Conservation (phyloP, 2,329 filamentous ascomycete genomes). For the Epichloe sylvatica region DNA sequence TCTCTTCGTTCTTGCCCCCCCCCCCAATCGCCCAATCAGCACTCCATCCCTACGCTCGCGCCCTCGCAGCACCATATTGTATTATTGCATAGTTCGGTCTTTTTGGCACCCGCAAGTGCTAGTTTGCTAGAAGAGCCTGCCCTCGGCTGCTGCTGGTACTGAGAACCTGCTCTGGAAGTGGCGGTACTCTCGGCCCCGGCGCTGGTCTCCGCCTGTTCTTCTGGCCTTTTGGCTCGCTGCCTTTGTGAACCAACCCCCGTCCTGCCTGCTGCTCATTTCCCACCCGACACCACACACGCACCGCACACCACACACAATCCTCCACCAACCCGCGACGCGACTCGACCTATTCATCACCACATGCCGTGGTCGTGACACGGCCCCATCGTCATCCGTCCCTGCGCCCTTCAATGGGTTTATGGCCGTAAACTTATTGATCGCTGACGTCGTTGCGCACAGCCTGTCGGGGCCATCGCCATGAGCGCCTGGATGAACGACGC, state of each 20-base stretch:
- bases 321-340: conserved; percentile 30
- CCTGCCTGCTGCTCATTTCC: conserved; percentile 15
- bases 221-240: neutral
- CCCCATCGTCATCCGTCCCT: conserved; percentile 28
- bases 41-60: neutral
- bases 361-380: conserved; percentile 30
- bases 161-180: neutral
- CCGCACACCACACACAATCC: conserved; percentile 15
- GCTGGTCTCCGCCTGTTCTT: conserved; percentile 2
- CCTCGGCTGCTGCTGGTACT: neutral
- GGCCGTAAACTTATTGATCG: conserved; percentile 25
- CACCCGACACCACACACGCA: conserved; percentile 16
- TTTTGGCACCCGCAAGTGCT: neutral
- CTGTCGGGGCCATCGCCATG: conserved; percentile 43
- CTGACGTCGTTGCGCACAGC: conserved; percentile 31
- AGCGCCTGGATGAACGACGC: conserved; percentile 61
- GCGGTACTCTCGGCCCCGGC: neutral
- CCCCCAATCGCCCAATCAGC: conserved; percentile 4
- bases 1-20: neutral
- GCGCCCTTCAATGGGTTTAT: conserved; percentile 27
- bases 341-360: conserved; percentile 25
- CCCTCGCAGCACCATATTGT: neutral
- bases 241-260: conserved; percentile 2
- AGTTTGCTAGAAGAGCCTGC: neutral
- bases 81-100: neutral